These are phyloP conservation scores for Massarina eburnea DNA, from an alignment of 2,329 filamentous ascomycete species.

Conservation along the genomic window DNA sequence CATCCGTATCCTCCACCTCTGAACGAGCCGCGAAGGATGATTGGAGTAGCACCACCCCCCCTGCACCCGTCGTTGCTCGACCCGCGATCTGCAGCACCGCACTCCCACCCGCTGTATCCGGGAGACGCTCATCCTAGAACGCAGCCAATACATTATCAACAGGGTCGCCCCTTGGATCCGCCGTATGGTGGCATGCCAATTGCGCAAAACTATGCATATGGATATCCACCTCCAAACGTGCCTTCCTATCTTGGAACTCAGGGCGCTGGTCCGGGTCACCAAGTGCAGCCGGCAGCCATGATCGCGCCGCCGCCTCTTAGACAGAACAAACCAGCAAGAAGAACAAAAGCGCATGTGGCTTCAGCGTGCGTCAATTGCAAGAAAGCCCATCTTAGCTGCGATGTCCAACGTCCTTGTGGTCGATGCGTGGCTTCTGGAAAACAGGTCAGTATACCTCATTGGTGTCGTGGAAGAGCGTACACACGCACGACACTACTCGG, in stretches of 20 bases:
- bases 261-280: constrained; percentile 25
- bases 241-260: constrained; percentile 30
- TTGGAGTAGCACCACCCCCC: constrained; percentile 26
- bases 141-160: constrained; percentile 29
- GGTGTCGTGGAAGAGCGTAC: not conserved
- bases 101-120: constrained; percentile 34
- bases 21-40: constrained; percentile 25
- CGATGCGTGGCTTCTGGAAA: constrained; percentile 78
- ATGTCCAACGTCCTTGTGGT: constrained; percentile 73
- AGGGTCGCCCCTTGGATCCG: constrained; percentile 26
- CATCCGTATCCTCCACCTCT: constrained; percentile 28
- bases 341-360: constrained; percentile 77
- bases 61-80: constrained; percentile 29
- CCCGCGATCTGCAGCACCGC: constrained; percentile 22
- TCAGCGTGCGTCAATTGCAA: constrained; percentile 87
- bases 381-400: constrained; percentile 71
- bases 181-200: constrained; percentile 25
- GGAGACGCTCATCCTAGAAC: constrained; percentile 28
- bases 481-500: not conserved
- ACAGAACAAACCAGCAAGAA: constrained; percentile 38
- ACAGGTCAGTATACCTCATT: constrained; percentile 46
- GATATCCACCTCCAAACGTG: constrained; percentile 26
- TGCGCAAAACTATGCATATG: constrained; percentile 32
- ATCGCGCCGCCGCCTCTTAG: constrained; percentile 34
- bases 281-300: constrained; percentile 35